Base-by-base conservation (phyloP, 2,329 filamentous ascomycete species). In the Penicillium sp. region DNA sequence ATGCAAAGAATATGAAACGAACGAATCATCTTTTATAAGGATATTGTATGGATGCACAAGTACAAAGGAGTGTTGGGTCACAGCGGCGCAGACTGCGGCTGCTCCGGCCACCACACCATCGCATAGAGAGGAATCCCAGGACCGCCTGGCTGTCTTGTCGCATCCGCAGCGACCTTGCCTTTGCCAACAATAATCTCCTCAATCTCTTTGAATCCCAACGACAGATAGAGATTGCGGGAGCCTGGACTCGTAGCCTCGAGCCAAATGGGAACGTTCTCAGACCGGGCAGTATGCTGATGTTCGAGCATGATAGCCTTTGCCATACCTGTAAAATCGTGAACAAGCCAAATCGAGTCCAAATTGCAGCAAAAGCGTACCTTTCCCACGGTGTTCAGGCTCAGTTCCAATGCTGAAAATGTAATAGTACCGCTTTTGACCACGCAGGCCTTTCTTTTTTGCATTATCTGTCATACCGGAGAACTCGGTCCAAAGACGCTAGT, bases 391-490 rank as follows among this genome's bases (percentile, higher is more conserved):
- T 31, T 64, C 58, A n/a, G 35, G 43, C 26, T 65, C 63, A 2
- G 64, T 66, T 3, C 64, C 63, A 18, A 66, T 54, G 23, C 58
- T 65, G 51, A 65, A 66, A 27, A 66, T 33, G 44, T 66, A 66
- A 51, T 66, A 66, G 37, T 64, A 67, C 4, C 31, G 44, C 35
- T 46, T 60, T 12, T 64, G 55, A 14, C 60, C 63, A 6, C 49
- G 58, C 0, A 67, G 56, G 9, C 61, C 64, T 9, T 53, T 60
- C 42, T 26, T 54, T 31, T 64, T 66, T 2, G 63, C 63, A 12
- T 63, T 56, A 18, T 64, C 58, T 12, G 60, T 60, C 63, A 63
- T 60, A 3, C 58, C 58, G 2, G 57, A 64, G 41, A 65, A 61
- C 15, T 67, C 61, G 2, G 41, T 55, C 63, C 57, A 63, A 2